phyloP scores from a whole-genome alignment of 306 rosid species.

The Fagus sylvatica region DNA sequence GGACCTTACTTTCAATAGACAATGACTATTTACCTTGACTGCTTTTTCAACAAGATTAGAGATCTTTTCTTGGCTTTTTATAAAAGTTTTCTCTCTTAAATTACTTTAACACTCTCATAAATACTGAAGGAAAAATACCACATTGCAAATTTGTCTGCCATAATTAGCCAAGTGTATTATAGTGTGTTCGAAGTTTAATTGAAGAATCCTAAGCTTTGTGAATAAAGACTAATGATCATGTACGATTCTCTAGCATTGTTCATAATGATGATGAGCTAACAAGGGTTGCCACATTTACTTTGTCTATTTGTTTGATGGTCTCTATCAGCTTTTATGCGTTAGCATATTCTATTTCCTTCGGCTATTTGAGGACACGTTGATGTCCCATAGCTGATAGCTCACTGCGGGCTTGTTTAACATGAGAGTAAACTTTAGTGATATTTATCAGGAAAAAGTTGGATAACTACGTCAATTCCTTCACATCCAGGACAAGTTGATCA shows the following conservation, averaged over 20 bases:
- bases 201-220: slow-evolving; percentile 25
- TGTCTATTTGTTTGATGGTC: slow-evolving; percentile 28
- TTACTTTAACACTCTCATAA: slow-evolving; percentile 2
- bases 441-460: too few relatives aligned
- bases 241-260: slow-evolving; percentile 21
- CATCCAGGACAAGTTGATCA: background rate
- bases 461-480: background rate
- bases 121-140: background rate
- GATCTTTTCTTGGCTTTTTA: slow-evolving; percentile 19
- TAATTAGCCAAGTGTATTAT: background rate
- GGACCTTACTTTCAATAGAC: slow-evolving; percentile 35
- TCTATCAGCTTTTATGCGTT: slow-evolving; percentile 16
- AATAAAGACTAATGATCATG: slow-evolving; percentile 4
- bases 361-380: slow-evolving; percentile 18
- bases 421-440: background rate
- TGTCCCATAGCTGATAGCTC: slow-evolving; percentile 21
- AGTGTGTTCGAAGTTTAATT: slow-evolving; percentile 33
- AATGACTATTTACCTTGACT: slow-evolving; percentile 36
- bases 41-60: slow-evolving; percentile 31
- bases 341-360: slow-evolving; percentile 32
- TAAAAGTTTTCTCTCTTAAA: slow-evolving; percentile 10
- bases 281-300: slow-evolving; percentile 25
- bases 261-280: slow-evolving; percentile 27
- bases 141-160: background rate
- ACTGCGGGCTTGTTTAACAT: slow-evolving; percentile 12